Percentiles rank a stretch among this genome's conserved stretches.
Conservation (phyloP, 1,284 basidiomycete genomes). For the Pseudozyma tsukubaensis region DNA sequence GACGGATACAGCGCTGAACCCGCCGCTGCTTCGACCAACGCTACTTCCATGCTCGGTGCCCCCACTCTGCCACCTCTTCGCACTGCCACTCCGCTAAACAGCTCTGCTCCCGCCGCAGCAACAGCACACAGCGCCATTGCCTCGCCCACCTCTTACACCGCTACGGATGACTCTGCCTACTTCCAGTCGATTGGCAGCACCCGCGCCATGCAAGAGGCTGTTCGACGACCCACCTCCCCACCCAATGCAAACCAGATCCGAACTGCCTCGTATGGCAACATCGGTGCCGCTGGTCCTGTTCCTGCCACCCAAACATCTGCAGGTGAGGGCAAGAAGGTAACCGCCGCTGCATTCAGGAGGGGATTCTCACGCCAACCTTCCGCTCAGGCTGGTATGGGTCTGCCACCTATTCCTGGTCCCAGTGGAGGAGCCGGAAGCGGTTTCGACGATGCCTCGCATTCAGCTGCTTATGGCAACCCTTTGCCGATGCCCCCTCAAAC, state of each 20-base stretch:
- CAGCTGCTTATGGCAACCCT: slow-evolving; percentile 8
- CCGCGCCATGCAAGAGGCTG: slow-evolving; percentile 57
- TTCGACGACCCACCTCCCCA: slow-evolving; percentile 51
- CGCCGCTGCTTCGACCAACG: not conserved
- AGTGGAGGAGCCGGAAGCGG: not conserved
- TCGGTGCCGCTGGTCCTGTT: slow-evolving; percentile 10
- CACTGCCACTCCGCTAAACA: slow-evolving; percentile 44
- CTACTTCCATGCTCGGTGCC: slow-evolving; percentile 33
- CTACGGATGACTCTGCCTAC: slow-evolving; percentile 49
- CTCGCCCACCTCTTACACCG: slow-evolving; percentile 28
- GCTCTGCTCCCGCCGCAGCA: slow-evolving; percentile 5
- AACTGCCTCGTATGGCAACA: slow-evolving; percentile 34
- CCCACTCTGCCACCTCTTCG: slow-evolving; percentile 51
- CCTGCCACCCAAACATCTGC: not conserved
- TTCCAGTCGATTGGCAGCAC: slow-evolving; percentile 59
- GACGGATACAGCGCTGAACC: slow-evolving; percentile 34
- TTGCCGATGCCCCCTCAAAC: slow-evolving; percentile 21
- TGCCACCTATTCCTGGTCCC: not conserved
- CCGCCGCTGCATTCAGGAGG: slow-evolving; percentile 60
- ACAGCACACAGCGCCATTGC: slow-evolving; percentile 10
- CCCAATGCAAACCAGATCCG: slow-evolving; percentile 1
- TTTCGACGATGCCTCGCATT: slow-evolving; percentile 1
- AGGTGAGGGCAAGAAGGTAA: slow-evolving; percentile 60
- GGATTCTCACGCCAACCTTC: slow-evolving; percentile 56
- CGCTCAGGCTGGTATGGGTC: slow-evolving; percentile 28